phyloP scores from a whole-genome alignment of 306 rosid species.

The Medicago arabica region DNA sequence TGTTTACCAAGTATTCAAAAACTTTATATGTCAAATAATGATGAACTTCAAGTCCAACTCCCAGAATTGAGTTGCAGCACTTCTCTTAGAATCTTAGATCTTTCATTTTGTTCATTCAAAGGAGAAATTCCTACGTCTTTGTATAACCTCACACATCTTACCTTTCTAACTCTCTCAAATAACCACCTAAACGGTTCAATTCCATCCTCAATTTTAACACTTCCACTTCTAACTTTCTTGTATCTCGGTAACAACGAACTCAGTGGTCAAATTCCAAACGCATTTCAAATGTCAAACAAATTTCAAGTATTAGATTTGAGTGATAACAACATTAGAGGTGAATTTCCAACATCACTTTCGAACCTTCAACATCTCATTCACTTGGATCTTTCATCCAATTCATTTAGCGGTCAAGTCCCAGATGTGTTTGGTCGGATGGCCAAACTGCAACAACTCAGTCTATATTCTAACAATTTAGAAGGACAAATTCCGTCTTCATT shows the following conservation, averaged over 20 bases:
- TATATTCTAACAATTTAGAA: too few species aligned
- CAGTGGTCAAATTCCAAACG: background rate
- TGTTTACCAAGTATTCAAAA: conserved; percentile 13
- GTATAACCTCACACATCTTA: conserved; percentile 15
- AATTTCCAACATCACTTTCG: background rate
- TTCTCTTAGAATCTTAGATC: background rate
- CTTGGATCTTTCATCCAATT: background rate
- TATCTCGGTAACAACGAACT: background rate
- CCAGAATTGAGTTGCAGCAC: background rate
- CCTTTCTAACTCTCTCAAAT: background rate
- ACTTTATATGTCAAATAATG: background rate
- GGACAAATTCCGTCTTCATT: background rate
- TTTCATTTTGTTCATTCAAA: background rate
- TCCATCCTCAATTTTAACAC: background rate
- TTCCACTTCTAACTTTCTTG: background rate
- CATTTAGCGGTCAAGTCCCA: background rate
- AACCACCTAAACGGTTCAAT: background rate
- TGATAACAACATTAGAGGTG: background rate
- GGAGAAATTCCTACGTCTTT: background rate
- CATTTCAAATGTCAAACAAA: background rate
- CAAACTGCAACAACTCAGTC: too few species aligned
- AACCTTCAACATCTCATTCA: background rate
- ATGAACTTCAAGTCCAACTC: background rate
- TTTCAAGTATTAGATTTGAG: background rate
- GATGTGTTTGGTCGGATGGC: too few species aligned